Percentiles rank a stretch among this genome's conserved stretches.
These are phyloP conservation scores for Cryoendolithus antarcticus DNA, from an alignment of 2,329 filamentous ascomycete genomes.

Conservation along the genomic window DNA sequence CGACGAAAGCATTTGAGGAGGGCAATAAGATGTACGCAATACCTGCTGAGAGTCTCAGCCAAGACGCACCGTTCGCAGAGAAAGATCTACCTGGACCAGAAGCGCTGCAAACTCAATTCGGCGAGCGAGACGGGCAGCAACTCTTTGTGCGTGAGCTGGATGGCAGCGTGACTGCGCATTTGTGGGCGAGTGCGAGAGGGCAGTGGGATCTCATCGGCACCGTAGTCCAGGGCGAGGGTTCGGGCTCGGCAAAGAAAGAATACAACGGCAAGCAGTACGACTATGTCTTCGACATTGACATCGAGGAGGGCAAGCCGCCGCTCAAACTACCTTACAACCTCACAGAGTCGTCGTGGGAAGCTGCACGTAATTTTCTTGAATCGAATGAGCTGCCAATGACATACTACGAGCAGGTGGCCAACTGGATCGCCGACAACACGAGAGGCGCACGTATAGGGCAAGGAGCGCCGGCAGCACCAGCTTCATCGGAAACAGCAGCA, in stretches of 20 bases:
- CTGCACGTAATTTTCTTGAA: slow-evolving; percentile 78
- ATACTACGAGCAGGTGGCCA: slow-evolving; percentile 83
- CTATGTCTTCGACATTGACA: slow-evolving; percentile 92
- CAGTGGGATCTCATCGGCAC: slow-evolving; percentile 56
- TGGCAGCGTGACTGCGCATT: slow-evolving; percentile 72
- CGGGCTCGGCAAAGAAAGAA: slow-evolving; percentile 56
- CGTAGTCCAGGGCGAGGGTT: slow-evolving; percentile 77
- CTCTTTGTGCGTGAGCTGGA: slow-evolving; percentile 79
- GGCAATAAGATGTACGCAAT: slow-evolving; percentile 34
- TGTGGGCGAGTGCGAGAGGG: slow-evolving; percentile 54
- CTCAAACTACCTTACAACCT: slow-evolving; percentile 87
- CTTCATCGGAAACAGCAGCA: slow-evolving; percentile 6
- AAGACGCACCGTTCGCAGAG: slow-evolving; percentile 59
- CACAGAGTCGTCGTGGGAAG: slow-evolving; percentile 83
- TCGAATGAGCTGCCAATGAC: slow-evolving; percentile 77
- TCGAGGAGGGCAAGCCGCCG: slow-evolving; percentile 84
- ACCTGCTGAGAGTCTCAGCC: slow-evolving; percentile 53
- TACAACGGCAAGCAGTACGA: slow-evolving; percentile 84
- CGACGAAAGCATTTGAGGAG: slow-evolving; percentile 62
- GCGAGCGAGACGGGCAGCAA: slow-evolving; percentile 93
- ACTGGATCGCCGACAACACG: slow-evolving; percentile 85
- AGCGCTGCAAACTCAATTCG: slow-evolving; percentile 67
- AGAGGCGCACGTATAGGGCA: slow-evolving; percentile 69
- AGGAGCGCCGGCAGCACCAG: slow-evolving; percentile 17
- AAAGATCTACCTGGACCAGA: slow-evolving; percentile 82